A percentile compares a stretch with the other conserved stretches of the same genome.
phyloP scores from a whole-genome alignment of 495 filamentous ascomycete genomes.

The Bombardia bombarda region DNA sequence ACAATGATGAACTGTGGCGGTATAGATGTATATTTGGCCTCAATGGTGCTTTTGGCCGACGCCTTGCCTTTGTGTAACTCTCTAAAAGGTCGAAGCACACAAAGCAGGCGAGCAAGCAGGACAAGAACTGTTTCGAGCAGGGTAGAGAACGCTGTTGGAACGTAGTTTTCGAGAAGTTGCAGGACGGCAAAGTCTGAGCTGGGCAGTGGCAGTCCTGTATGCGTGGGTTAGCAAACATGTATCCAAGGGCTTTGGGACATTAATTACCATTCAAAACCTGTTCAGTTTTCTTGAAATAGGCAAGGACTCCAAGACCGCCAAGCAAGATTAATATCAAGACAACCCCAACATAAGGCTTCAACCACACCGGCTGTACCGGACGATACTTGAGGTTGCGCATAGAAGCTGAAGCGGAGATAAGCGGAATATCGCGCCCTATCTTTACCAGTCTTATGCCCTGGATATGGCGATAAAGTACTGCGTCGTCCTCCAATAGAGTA shows the following conservation, averaged over 20 bases:
- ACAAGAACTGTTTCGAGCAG: conserved; percentile 40
- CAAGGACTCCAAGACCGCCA: background rate
- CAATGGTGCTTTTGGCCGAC: background rate
- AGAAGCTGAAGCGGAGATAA: too few species aligned
- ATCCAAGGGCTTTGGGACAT: too few species aligned
- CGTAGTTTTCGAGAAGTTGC: conserved; percentile 35
- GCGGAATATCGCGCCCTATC: background rate
- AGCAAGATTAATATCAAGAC: background rate
- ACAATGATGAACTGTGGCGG: background rate
- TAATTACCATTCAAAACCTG: background rate
- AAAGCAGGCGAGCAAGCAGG: conserved; percentile 20
- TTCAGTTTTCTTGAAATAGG: background rate
- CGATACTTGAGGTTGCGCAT: background rate
- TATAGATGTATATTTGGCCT: background rate
- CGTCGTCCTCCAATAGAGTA: too few species aligned
- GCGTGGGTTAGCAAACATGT: too few species aligned
- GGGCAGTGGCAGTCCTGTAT: conserved; percentile 31
- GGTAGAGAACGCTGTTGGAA: conserved; percentile 37
- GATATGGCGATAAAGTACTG: background rate
- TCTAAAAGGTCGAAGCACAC: background rate
- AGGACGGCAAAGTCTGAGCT: conserved; percentile 24
- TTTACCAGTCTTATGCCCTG: background rate
- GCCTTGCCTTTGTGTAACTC: background rate
- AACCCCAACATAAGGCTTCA: background rate
- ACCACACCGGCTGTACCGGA: background rate